These are phyloP conservation scores for Brassica incana DNA, from an alignment of 345 rosid species.

Conservation along the genomic window DNA sequence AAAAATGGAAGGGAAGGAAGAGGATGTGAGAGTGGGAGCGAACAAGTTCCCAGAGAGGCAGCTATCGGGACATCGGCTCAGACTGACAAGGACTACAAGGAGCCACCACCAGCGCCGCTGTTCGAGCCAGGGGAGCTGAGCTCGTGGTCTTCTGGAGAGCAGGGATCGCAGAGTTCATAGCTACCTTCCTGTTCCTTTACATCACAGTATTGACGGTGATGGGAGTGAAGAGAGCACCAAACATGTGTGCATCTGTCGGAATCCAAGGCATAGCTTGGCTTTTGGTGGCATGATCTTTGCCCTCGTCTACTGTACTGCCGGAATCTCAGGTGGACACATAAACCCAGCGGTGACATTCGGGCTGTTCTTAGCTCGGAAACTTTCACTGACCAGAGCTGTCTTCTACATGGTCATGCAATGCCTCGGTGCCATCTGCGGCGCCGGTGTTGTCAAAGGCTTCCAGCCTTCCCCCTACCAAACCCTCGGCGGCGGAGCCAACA, in stretches of 20 bases:
- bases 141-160: conserved; percentile 49
- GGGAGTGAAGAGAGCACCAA: conserved; percentile 45
- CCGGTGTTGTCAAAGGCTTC: conserved; percentile 53
- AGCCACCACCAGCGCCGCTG: conserved; percentile 49
- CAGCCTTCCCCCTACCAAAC: conserved; percentile 35
- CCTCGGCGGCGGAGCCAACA: conserved; percentile 53
- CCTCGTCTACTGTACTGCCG: conserved; percentile 53
- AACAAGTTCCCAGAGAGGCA: conserved; percentile 51
- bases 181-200: conserved; percentile 40
- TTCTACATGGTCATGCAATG: conserved; percentile 49
- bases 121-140: conserved; percentile 46
- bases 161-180: conserved; percentile 44
- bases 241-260: conserved; percentile 49
- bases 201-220: conserved; percentile 45
- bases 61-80: conserved; percentile 48
- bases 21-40: conserved; percentile 49
- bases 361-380: conserved; percentile 42
- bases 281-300: conserved; percentile 56
- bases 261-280: conserved; percentile 53
- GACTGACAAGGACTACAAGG: conserved; percentile 48
- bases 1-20: conserved; percentile 49
- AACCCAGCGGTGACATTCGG: conserved; percentile 49
- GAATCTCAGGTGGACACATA: conserved; percentile 53
- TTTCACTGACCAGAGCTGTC: conserved; percentile 41
- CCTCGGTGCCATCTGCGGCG: conserved; percentile 47